phyloP scores from a whole-genome alignment of 2,329 filamentous ascomycete species.

The Ramularia endophylla region DNA sequence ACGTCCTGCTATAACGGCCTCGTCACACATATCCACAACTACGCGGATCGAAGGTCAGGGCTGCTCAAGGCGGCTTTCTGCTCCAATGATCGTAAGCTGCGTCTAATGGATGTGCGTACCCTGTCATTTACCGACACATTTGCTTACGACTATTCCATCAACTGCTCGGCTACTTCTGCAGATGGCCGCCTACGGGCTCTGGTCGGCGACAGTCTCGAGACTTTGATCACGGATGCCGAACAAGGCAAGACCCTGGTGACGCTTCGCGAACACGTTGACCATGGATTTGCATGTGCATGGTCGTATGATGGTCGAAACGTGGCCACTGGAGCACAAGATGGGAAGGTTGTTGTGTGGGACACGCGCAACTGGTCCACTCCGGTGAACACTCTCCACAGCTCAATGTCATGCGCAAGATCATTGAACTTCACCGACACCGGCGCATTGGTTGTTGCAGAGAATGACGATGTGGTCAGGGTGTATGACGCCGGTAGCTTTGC shows the following conservation, averaged over 20 bases:
- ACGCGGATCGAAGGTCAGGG: slow-evolving; percentile 41
- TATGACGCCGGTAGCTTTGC: slow-evolving; percentile 45
- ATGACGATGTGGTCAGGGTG: slow-evolving; percentile 66
- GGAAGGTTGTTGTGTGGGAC: slow-evolving; percentile 68
- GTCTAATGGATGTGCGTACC: slow-evolving; percentile 50
- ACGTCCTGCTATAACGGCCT: slow-evolving; percentile 48
- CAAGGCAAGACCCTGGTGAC: slow-evolving; percentile 49
- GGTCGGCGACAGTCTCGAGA: slow-evolving; percentile 62
- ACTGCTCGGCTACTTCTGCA: slow-evolving; percentile 67
- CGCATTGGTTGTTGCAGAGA: slow-evolving; percentile 66
- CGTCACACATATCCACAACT: slow-evolving; percentile 54
- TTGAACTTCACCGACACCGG: slow-evolving; percentile 68
- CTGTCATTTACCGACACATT: slow-evolving; percentile 53
- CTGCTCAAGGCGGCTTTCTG: slow-evolving; percentile 49
- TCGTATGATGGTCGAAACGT: slow-evolving; percentile 69
- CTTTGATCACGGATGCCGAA: slow-evolving; percentile 64
- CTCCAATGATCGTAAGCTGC: slow-evolving; percentile 52
- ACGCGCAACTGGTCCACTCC: slow-evolving; percentile 60
- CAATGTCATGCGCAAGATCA: slow-evolving; percentile 63
- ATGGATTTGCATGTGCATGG: slow-evolving; percentile 74
- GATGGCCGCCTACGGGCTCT: slow-evolving; percentile 65
- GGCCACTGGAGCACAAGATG: slow-evolving; percentile 73
- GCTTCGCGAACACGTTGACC: slow-evolving; percentile 56
- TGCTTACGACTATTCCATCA: slow-evolving; percentile 58
- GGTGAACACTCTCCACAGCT: slow-evolving; percentile 52